Conservation (phyloP, 306 rosid genomes). For the Glycine soja region DNA sequence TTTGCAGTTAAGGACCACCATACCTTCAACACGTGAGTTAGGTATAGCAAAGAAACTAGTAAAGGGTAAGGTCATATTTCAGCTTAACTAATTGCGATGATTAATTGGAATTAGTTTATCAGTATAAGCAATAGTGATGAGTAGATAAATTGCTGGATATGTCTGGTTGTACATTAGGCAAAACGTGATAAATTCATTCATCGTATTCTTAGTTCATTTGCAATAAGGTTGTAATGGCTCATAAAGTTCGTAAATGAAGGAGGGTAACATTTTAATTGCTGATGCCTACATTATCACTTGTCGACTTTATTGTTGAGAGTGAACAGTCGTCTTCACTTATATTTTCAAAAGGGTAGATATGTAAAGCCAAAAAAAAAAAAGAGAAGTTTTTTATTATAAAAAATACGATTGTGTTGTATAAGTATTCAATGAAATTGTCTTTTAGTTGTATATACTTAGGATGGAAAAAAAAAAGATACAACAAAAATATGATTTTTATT, state of each 20-base stretch:
- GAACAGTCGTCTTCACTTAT: neutral
- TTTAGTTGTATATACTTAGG: no score
- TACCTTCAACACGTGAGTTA: constrained; percentile 5
- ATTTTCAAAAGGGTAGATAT: neutral
- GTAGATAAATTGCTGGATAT: neutral
- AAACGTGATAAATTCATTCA: neutral
- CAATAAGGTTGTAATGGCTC: neutral
- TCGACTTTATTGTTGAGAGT: neutral
- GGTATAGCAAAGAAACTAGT: constrained; percentile 17
- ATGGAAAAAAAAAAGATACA: no score
- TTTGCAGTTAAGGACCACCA: constrained; percentile 9
- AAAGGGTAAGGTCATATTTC: constrained; percentile 4
- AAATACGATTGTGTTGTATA: no score
- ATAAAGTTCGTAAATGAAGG: neutral
- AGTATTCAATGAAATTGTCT: no score
- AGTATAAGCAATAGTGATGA: neutral
- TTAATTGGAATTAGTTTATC: neutral
- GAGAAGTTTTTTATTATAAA: no score
- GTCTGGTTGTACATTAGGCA: neutral
- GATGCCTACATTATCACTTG: neutral
- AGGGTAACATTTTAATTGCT: neutral
- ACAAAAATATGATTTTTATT: no score
- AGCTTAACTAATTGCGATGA: neutral
- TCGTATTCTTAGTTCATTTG: neutral
- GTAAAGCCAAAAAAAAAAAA: no score